phyloP scores from a whole-genome alignment of 2,329 filamentous ascomycete species.

The Pseudopyricularia cyperi region DNA sequence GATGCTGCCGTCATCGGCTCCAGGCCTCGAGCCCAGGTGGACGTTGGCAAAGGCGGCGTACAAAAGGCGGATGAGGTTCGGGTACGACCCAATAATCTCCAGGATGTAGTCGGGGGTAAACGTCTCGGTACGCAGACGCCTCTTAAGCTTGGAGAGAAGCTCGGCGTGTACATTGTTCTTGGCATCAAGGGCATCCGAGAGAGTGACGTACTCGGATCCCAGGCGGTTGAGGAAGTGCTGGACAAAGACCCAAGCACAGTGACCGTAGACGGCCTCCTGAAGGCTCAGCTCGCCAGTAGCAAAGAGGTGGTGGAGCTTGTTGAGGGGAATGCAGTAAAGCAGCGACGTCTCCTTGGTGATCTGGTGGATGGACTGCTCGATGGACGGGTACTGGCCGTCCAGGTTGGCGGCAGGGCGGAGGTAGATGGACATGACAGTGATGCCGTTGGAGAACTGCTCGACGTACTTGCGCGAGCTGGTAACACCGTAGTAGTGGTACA shows the following conservation, averaged over 20 bases:
- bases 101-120: slow-evolving; percentile 97
- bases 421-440: slow-evolving; percentile 94
- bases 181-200: slow-evolving; percentile 66
- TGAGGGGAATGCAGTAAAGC: slow-evolving; percentile 94
- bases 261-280: slow-evolving; percentile 93
- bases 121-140: slow-evolving; percentile 85
- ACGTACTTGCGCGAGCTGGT: slow-evolving; percentile 96
- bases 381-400: slow-evolving; percentile 51
- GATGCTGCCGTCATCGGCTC: slow-evolving; percentile 35
- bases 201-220: slow-evolving; percentile 79
- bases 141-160: slow-evolving; percentile 87
- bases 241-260: slow-evolving; percentile 95
- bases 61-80: slow-evolving; percentile 70
- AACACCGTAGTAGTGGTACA: slow-evolving; percentile 98
- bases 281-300: slow-evolving; percentile 75
- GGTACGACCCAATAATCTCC: slow-evolving; percentile 89
- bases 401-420: slow-evolving; percentile 57
- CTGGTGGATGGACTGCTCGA: slow-evolving; percentile 92
- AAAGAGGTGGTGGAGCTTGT: slow-evolving; percentile 87
- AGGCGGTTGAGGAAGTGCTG: slow-evolving; percentile 97
- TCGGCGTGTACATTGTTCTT: slow-evolving; percentile 78
- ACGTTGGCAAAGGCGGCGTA: slow-evolving; percentile 87
- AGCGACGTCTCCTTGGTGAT: slow-evolving; percentile 98
- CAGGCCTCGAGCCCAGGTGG: slow-evolving; percentile 50
- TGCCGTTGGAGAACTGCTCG: slow-evolving; percentile 97